A percentile compares a stretch with the other conserved stretches of the same genome.
Conservation (phyloP, 345 rosid genomes). For the Aquilaria malaccensis region DNA sequence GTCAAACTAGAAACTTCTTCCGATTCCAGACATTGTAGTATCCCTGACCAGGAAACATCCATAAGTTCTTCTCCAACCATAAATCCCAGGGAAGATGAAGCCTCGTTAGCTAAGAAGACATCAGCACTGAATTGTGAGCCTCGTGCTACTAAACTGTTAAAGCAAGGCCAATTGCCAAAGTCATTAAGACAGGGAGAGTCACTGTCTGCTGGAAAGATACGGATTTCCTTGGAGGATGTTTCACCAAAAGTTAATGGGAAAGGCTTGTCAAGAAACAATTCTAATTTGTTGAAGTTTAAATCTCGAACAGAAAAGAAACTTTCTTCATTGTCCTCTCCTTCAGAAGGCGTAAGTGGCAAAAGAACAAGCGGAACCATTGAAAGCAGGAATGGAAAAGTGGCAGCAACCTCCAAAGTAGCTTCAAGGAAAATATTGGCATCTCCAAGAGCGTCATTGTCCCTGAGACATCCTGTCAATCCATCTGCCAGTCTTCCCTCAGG, state of each 20-base stretch:
- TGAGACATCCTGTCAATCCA: conserved; percentile 20
- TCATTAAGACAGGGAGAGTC: conserved; percentile 10
- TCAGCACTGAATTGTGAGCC: conserved; percentile 18
- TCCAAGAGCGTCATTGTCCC: conserved; percentile 25
- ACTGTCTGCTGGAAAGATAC: conserved; percentile 17
- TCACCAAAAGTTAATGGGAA: conserved; percentile 27
- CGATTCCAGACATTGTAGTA: conserved; percentile 7
- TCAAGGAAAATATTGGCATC: conserved; percentile 21
- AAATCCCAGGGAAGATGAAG: conserved; percentile 2
- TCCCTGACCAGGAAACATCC: no score
- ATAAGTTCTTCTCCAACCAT: no score
- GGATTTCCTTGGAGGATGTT: conserved; percentile 20
- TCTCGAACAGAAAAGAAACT: conserved; percentile 23
- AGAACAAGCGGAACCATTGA: conserved; percentile 27
- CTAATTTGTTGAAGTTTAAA: conserved; percentile 28
- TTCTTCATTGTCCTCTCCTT: conserved; percentile 18
- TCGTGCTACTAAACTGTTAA: conserved; percentile 12
- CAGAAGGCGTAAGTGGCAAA: conserved; percentile 19
- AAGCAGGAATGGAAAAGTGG: conserved; percentile 23
- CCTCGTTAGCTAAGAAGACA: conserved; percentile 9
- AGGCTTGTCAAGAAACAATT: conserved; percentile 19
- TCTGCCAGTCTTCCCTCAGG: conserved; percentile 26
- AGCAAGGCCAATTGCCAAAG: neutral
- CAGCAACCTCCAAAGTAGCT: conserved; percentile 18
- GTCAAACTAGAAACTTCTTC: conserved; percentile 20